Evolutionary conservation across 306 rosid species (phyloP).

Genomic region (Quercus gilva): DNA sequence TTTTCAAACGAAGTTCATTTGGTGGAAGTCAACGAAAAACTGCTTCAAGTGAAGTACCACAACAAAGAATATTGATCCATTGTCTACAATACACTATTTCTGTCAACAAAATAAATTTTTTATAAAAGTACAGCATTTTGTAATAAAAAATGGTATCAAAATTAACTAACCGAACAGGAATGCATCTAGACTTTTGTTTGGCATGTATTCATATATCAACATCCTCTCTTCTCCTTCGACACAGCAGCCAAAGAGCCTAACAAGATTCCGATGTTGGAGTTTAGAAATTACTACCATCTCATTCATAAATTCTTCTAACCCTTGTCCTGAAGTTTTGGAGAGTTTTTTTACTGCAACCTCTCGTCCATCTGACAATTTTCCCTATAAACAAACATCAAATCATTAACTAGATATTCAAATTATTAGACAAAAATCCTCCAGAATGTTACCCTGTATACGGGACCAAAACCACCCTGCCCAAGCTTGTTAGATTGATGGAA

Average conservation of each 20-base stretch:
- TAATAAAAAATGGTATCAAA: not conserved
- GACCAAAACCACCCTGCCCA: conserved; percentile 36
- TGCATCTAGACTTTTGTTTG: conserved; percentile 48
- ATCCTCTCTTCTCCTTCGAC: conserved; percentile 40
- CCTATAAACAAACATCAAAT: conserved; percentile 15
- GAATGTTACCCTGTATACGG: conserved; percentile 28
- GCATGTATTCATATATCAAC: conserved; percentile 49
- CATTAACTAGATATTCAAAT: not conserved
- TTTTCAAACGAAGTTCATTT: not conserved
- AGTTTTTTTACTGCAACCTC: conserved; percentile 48
- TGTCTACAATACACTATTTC: too few species aligned
- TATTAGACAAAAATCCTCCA: not conserved
- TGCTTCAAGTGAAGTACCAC: not conserved
- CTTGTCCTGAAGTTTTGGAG: conserved; percentile 40
- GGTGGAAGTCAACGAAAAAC: not conserved
- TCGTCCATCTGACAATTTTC: conserved; percentile 30
- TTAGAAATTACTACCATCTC: conserved; percentile 43
- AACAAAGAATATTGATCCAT: too few species aligned
- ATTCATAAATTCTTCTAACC: conserved; percentile 43
- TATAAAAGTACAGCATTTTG: not conserved
- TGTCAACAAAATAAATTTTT: not conserved
- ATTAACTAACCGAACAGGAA: conserved; percentile 35
- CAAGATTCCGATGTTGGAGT: conserved; percentile 55
- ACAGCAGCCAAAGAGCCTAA: conserved; percentile 44
- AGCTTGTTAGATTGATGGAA: conserved; percentile 26